Conservation (phyloP, 2,329 filamentous ascomycete species). For the Epichloe hybrida region DNA sequence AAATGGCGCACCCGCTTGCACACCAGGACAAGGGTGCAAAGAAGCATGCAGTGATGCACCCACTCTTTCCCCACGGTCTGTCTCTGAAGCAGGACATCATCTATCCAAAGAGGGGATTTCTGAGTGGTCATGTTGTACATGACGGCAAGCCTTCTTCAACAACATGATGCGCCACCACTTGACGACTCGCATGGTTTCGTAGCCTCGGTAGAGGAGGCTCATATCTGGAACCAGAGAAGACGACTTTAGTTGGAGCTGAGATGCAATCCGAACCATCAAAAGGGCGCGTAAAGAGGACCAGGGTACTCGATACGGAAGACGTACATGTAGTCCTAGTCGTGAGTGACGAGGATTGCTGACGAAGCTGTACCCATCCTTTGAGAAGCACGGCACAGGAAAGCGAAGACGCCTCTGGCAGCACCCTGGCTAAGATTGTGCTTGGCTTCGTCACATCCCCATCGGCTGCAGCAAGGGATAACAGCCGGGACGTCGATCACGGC, state of each 20-base stretch:
- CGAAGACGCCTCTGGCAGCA: not conserved
- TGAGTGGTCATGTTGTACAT: not conserved
- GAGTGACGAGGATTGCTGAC: not conserved
- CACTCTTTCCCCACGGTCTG: constrained; percentile 2
- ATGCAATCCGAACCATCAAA: not conserved
- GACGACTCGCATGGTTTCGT: not conserved
- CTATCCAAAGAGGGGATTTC: not conserved
- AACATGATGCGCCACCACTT: not conserved
- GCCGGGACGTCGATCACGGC: constrained; percentile 2
- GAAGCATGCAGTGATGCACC: not conserved
- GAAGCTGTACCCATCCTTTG: not conserved
- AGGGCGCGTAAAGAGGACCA: not conserved
- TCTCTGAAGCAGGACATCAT: constrained; percentile 4
- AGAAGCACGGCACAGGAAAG: not conserved
- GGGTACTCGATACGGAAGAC: not conserved
- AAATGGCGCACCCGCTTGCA: not conserved
- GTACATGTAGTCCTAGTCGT: not conserved
- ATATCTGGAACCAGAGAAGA: not conserved
- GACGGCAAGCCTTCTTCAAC: not conserved
- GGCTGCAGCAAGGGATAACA: constrained; percentile 3
- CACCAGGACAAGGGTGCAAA: constrained; percentile 1
- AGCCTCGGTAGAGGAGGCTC: not conserved
- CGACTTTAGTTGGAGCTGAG: not conserved
- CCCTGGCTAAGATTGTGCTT: not conserved
- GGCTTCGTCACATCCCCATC: not conserved